Evolutionary conservation across 2,329 filamentous ascomycete genomes (phyloP).

Genomic region (Dissoconium aciculare): DNA sequence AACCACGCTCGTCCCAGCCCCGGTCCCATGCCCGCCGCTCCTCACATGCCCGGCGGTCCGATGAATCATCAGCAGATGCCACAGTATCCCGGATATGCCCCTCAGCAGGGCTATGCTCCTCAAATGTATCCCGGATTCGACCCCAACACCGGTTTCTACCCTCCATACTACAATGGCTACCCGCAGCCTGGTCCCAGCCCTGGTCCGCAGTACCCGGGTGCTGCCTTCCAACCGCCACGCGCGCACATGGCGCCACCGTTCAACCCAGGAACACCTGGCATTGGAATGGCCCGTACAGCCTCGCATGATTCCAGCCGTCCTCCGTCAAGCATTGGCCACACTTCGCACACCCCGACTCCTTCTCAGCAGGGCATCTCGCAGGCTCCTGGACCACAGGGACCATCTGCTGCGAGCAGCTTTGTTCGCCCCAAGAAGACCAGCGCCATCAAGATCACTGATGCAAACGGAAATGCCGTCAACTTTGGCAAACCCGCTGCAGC

Average conservation of each 20-base stretch:
- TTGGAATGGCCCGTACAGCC: conserved; percentile 67
- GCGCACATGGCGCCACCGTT: conserved; percentile 39
- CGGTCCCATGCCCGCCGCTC: conserved; percentile 46
- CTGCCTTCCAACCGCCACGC: conserved; percentile 32
- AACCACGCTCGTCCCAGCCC: conserved; percentile 40
- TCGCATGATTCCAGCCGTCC: conserved; percentile 60
- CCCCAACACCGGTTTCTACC: conserved; percentile 30
- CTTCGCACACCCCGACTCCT: conserved; percentile 38
- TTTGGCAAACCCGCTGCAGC: conserved; percentile 46
- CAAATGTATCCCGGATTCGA: conserved; percentile 39
- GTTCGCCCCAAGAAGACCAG: conserved; percentile 57
- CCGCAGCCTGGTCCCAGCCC: conserved; percentile 31
- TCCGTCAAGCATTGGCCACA: conserved; percentile 45
- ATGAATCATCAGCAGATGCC: conserved; percentile 40
- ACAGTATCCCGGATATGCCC: conserved; percentile 39
- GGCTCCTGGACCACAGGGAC: conserved; percentile 40
- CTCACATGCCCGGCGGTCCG: conserved; percentile 40
- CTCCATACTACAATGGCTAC: conserved; percentile 34
- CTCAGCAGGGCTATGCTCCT: conserved; percentile 4
- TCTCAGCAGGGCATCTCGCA: conserved; percentile 38
- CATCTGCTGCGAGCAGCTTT: conserved; percentile 34
- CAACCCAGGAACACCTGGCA: conserved; percentile 33
- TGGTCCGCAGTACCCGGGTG: conserved; percentile 32
- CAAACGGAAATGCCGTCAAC: conserved; percentile 60
- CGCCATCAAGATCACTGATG: conserved; percentile 71